Conservation (phyloP, 2,329 filamentous ascomycete genomes). For the Fusarium equiseti region DNA sequence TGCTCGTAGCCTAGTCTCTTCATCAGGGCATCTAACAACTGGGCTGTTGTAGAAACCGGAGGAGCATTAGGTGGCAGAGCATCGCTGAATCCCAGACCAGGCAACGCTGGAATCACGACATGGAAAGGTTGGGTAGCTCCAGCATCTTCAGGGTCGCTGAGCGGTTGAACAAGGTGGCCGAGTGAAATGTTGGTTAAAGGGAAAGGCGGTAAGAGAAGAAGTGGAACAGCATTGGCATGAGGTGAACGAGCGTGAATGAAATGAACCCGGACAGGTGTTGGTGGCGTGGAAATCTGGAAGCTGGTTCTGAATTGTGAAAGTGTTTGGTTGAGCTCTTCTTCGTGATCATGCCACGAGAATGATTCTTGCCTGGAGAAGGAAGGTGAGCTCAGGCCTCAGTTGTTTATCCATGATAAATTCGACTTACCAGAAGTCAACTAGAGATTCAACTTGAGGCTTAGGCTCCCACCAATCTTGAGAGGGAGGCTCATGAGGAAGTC, state of each 20-base stretch:
- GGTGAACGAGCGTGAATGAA: conserved; percentile 72
- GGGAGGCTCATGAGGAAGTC: conserved; percentile 70
- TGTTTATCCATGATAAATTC: background rate
- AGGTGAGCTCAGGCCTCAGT: background rate
- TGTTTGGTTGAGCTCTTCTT: conserved; percentile 66
- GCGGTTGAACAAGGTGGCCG: conserved; percentile 64
- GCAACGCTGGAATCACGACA: conserved; percentile 74
- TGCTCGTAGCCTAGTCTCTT: conserved; percentile 66
- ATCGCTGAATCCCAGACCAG: conserved; percentile 76
- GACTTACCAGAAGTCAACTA: conserved; percentile 73
- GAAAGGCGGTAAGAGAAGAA: conserved; percentile 75
- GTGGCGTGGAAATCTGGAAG: conserved; percentile 58
- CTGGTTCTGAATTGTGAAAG: conserved; percentile 74
- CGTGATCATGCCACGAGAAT: conserved; percentile 73
- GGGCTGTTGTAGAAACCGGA: conserved; percentile 65
- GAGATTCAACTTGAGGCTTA: conserved; percentile 71
- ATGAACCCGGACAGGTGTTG: conserved; percentile 66
- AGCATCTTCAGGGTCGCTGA: conserved; percentile 65
- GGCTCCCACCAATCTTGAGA: conserved; percentile 68
- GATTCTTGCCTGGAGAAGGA: conserved; percentile 67
- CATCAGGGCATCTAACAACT: conserved; percentile 71
- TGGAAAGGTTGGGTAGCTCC: conserved; percentile 67
- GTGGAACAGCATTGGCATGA: conserved; percentile 67
- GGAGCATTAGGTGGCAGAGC: conserved; percentile 63
- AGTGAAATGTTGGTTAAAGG: conserved; percentile 73